Percentiles rank a stretch among this genome's conserved stretches.
Conservation (phyloP, 148 eudicot genomes). For the Heliamphora exappendiculata region DNA sequence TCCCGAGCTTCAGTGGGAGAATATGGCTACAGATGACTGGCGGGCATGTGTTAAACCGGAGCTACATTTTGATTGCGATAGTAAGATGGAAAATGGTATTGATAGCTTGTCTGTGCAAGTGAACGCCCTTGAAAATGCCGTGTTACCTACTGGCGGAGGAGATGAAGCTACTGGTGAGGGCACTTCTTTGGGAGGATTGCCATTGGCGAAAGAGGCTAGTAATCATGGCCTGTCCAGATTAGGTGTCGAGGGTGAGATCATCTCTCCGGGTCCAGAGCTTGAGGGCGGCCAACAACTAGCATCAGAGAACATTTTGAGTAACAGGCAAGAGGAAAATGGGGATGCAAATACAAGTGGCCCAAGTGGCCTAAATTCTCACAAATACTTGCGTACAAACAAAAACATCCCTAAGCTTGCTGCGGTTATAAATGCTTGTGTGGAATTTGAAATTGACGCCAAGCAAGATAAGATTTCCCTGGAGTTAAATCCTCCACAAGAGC, state of each 20-base stretch:
- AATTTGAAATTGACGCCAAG: slow-evolving; percentile 10
- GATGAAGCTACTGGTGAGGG: slow-evolving; percentile 15
- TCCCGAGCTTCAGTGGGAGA: no score
- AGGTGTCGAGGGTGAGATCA: not conserved
- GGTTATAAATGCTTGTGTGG: slow-evolving; percentile 6
- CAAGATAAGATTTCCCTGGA: slow-evolving; percentile 8
- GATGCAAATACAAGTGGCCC: not conserved
- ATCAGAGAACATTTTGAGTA: slow-evolving; percentile 9
- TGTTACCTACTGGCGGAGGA: no score
- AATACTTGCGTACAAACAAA: slow-evolving; percentile 1
- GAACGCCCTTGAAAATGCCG: no score
- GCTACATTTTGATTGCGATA: slow-evolving; percentile 20
- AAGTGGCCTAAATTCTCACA: not conserved
- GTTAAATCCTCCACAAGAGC: slow-evolving; percentile 5
- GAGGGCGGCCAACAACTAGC: slow-evolving; percentile 14
- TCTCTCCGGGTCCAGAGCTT: slow-evolving; percentile 8
- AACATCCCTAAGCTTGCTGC: no score
- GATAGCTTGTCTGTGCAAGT: no score
- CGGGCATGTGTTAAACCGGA: no score
- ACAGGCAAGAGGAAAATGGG: not conserved
- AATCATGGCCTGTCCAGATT: no score
- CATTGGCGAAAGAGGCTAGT: no score
- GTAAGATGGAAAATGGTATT: slow-evolving; percentile 16
- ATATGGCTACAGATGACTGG: no score
- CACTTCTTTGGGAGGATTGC: slow-evolving; percentile 1